Evolutionary conservation across 306 rosid species (phyloP).

Genomic region (Albizia julibrissin): DNA sequence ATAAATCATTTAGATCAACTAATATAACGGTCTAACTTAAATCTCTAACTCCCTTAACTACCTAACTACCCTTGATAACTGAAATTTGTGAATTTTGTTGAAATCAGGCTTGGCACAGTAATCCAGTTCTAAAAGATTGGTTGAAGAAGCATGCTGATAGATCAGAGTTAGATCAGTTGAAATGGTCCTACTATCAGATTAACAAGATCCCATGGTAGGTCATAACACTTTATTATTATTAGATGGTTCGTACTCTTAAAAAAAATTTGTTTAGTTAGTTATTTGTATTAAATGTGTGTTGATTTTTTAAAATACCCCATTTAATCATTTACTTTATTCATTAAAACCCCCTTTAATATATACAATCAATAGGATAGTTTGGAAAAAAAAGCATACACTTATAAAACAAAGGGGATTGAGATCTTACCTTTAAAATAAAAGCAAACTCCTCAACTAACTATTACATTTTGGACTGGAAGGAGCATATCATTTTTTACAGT

Average conservation of each 20-base stretch:
- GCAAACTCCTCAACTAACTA: too few relatives aligned
- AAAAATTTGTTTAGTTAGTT: too few relatives aligned
- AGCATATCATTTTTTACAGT: background rate
- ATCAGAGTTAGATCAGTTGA: conserved; percentile 73
- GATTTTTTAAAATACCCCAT: too few relatives aligned
- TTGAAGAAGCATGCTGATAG: conserved; percentile 66
- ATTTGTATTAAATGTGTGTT: too few relatives aligned
- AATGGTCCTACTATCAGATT: conserved; percentile 88
- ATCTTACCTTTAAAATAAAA: too few relatives aligned
- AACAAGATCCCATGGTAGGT: conserved; percentile 87
- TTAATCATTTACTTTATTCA: too few relatives aligned
- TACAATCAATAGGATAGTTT: too few relatives aligned
- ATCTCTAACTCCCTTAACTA: background rate
- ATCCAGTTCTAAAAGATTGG: conserved; percentile 85
- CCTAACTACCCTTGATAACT: conserved; percentile 11
- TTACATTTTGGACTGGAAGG: too few relatives aligned
- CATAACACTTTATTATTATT: background rate
- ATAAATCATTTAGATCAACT: background rate
- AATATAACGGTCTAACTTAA: too few relatives aligned
- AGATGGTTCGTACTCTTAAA: background rate
- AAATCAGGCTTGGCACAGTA: conserved; percentile 77
- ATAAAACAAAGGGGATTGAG: too few relatives aligned
- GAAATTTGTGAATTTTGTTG: conserved; percentile 23
- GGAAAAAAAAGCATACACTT: too few relatives aligned
- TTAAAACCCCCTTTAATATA: too few relatives aligned